Percentiles rank a stretch among this genome's conserved stretches.
Evolutionary conservation across 768 basidiomycete genomes (phyloP).

Genomic region (Tylopilus rubrobrunneus): DNA sequence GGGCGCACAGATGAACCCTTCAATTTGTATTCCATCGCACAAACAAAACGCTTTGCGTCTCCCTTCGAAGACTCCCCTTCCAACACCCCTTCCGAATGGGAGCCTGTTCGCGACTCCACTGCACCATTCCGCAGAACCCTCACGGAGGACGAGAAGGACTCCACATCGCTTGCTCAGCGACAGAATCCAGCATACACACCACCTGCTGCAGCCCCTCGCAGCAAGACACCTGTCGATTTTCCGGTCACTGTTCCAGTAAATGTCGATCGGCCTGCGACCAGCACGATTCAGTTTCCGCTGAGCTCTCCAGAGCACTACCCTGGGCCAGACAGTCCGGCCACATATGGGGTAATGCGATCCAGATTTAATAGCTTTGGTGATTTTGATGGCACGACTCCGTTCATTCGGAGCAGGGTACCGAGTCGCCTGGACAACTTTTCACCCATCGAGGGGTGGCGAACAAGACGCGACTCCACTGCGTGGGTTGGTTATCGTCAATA

Average conservation of each 20-base stretch:
- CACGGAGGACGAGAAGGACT: conserved; percentile 72
- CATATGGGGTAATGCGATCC: conserved; percentile 47
- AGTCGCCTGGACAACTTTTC: conserved; percentile 63
- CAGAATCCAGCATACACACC: conserved; percentile 14
- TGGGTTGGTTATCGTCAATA: conserved; percentile 37
- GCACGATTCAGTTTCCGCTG: conserved; percentile 78
- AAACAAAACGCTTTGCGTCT: conserved; percentile 55
- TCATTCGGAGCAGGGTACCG: conserved; percentile 80
- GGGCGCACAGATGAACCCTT: conserved; percentile 74
- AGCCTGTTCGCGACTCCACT: conserved; percentile 49
- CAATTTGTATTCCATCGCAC: conserved; percentile 79
- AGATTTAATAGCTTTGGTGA: conserved; percentile 73
- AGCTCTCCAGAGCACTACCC: conserved; percentile 66
- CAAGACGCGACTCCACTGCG: conserved; percentile 86
- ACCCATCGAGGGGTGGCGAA: conserved; percentile 75
- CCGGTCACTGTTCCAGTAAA: conserved; percentile 51
- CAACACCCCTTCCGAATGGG: conserved; percentile 49
- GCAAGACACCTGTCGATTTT: conserved; percentile 55
- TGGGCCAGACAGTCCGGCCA: conserved; percentile 52
- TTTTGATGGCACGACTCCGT: conserved; percentile 68
- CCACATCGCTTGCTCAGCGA: conserved; percentile 41
- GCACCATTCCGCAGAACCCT: conserved; percentile 76
- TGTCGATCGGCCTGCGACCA: conserved; percentile 46
- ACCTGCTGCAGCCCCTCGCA: conserved; percentile 36
- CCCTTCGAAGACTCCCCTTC: conserved; percentile 53